Evolutionary conservation across 306 rosid genomes (phyloP), one percentile per base, ranked within the genome.

Genomic region (Sindora glabra): DNA sequence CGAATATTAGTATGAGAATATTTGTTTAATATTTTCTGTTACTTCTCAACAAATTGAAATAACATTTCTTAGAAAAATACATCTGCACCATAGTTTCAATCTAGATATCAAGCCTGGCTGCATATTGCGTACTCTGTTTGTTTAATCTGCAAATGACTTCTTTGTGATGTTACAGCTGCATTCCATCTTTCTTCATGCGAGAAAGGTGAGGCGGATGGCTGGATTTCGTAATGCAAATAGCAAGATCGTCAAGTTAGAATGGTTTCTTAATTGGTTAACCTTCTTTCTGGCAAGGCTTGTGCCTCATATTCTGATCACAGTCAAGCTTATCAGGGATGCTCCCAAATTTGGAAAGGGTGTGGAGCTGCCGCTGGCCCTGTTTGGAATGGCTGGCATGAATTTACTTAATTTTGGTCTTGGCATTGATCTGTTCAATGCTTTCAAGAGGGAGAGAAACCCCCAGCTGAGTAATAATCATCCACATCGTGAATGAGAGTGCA

Each of bases 351-450:
- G 59, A 48, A 62, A 51, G 73, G 95, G 96, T n/a, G 40, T 89
- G 44, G 99, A 89, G 71, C 80, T 92, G 59, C 99, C 96, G 8
- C 68, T 92, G 23, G 99, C 99, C 16, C 70, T 92, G 48, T 74
- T 71, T 36, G 99, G 99, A 62, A 89, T 86, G 90, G 86, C 81
- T 41, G 96, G 89, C 48, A 92, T 92, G 96, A 92, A 89, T 78
- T 9, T 82, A 62, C 83, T 92, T 16, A 92, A 92, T 73, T 24
- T 68, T 71, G 82, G 78, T 61, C 95, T 92, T 17, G 99, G 96
- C 53, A 55, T 83, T n/a, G 99, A 89, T 68, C 99, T 86, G 64
- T 62, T 81, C 61, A 74, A 71, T 57, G 96, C 95, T 39, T 89
- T 76, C 66, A 88, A 39, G 70, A 81, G 79, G 71, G 98, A 88